phyloP scores from a whole-genome alignment of 192 early-diverging fungal genomes.

The Phlyctochytrium planicorne region DNA sequence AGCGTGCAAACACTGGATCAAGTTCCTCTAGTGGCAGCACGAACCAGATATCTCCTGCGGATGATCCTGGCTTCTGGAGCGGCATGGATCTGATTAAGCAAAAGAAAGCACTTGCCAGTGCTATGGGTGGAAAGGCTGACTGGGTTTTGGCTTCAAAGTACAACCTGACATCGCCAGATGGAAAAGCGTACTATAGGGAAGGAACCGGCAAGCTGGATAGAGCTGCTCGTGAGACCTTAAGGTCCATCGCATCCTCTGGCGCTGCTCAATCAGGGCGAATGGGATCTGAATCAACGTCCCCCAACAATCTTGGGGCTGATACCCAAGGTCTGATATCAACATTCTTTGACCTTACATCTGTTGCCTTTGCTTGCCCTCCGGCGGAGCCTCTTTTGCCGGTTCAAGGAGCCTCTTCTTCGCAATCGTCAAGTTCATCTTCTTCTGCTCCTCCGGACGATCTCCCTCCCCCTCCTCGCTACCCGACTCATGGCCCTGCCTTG shows the following conservation, averaged over 20 bases:
- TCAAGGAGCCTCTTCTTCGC: background rate
- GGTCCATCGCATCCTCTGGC: background rate
- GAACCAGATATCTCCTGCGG: background rate
- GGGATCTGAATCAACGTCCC: background rate
- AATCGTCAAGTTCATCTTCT: no score
- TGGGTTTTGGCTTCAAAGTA: slow-evolving; percentile 29
- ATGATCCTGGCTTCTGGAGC: slow-evolving; percentile 14
- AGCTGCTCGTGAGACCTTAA: slow-evolving; percentile 14
- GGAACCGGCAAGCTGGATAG: slow-evolving; percentile 20
- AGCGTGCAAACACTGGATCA: slow-evolving; percentile 10
- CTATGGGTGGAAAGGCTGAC: slow-evolving; percentile 34
- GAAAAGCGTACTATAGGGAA: background rate
- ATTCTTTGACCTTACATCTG: background rate
- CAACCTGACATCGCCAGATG: background rate
- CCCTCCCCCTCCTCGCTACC: background rate
- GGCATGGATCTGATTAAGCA: slow-evolving; percentile 32
- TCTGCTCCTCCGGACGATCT: background rate
- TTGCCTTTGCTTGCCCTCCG: background rate
- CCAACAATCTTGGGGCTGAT: background rate
- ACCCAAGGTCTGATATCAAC: background rate
- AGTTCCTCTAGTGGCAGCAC: slow-evolving; percentile 2
- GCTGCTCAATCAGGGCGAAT: background rate
- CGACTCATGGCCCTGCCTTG: background rate
- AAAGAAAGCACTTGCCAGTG: slow-evolving; percentile 20
- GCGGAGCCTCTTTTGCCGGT: background rate